A percentile compares a stretch with the other conserved stretches of the same genome.
Conservation (phyloP, 768 basidiomycete genomes). For the Amanita brunnescens region DNA sequence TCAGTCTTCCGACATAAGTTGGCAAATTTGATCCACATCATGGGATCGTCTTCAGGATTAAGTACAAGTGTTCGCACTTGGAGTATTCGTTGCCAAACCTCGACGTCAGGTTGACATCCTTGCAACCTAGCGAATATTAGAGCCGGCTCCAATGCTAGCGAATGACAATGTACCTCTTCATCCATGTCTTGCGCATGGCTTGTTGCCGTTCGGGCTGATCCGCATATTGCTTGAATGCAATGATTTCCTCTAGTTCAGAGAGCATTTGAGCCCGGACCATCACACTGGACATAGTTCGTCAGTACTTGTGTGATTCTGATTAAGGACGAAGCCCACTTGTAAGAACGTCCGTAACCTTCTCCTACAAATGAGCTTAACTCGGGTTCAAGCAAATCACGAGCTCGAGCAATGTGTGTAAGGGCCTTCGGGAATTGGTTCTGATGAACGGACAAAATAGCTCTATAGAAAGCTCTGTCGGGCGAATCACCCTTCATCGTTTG, state of each 20-base stretch:
- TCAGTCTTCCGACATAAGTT: constrained; percentile 95
- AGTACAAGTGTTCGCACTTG: constrained; percentile 93
- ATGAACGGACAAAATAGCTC: constrained; percentile 92
- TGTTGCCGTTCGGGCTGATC: constrained; percentile 92
- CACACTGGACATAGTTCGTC: constrained; percentile 40
- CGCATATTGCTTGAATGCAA: constrained; percentile 86
- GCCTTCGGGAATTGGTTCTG: constrained; percentile 95
- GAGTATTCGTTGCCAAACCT: constrained; percentile 96
- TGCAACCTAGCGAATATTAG: constrained; percentile 48
- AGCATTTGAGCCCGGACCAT: constrained; percentile 98
- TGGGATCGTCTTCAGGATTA: constrained; percentile 86
- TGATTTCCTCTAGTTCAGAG: constrained; percentile 96
- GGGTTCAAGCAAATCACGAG: constrained; percentile 85
- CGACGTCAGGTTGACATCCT: constrained; percentile 96
- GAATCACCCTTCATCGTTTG: constrained; percentile 88
- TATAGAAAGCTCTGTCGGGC: constrained; percentile 91
- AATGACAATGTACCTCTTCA: constrained; percentile 64
- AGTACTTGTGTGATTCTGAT: not conserved
- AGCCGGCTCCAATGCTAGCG: not conserved
- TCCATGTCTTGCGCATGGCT: constrained; percentile 92
- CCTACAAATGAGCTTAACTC: constrained; percentile 88
- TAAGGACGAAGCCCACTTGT: constrained; percentile 55
- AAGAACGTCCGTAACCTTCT: constrained; percentile 95
- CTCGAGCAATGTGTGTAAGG: constrained; percentile 80
- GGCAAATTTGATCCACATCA: constrained; percentile 99